These are phyloP conservation scores for Macrolepiota fuliginosa DNA, from an alignment of 768 basidiomycete genomes.

Conservation along the genomic window DNA sequence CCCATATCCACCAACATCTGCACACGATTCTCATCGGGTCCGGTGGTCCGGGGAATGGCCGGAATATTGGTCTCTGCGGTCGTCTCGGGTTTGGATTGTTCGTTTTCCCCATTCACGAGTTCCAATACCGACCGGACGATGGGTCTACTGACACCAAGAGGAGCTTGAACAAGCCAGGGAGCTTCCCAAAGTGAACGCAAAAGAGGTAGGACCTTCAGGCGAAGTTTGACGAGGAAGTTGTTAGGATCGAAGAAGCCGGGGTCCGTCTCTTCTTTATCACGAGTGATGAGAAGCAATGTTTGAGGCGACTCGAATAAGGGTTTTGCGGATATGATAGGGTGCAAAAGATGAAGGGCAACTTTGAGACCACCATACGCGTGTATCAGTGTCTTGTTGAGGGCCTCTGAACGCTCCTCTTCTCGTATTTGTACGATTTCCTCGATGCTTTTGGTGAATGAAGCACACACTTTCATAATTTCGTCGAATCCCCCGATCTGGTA, in stretches of 20 bases:
- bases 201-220: constrained; percentile 67
- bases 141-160: constrained; percentile 69
- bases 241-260: constrained; percentile 80
- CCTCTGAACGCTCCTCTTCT: constrained; percentile 55
- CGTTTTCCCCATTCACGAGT: constrained; percentile 78
- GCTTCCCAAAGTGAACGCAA: constrained; percentile 76
- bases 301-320: constrained; percentile 85
- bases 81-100: constrained; percentile 56
- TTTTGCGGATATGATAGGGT: constrained; percentile 74
- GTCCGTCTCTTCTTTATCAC: constrained; percentile 79
- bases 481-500: constrained; percentile 70
- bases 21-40: constrained; percentile 75
- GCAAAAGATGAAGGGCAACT: constrained; percentile 74
- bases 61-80: constrained; percentile 30
- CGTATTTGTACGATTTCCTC: constrained; percentile 46
- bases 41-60: constrained; percentile 34
- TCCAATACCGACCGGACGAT: constrained; percentile 79
- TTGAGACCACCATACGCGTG: constrained; percentile 83
- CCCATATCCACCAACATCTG: constrained; percentile 94
- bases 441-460: constrained; percentile 53
- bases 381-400: constrained; percentile 60
- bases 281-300: constrained; percentile 65
- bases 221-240: constrained; percentile 82
- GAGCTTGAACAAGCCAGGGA: constrained; percentile 75
- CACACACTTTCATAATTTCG: constrained; percentile 58